phyloP scores from a whole-genome alignment of 306 rosid species.

The Dalbergia oliveri region DNA sequence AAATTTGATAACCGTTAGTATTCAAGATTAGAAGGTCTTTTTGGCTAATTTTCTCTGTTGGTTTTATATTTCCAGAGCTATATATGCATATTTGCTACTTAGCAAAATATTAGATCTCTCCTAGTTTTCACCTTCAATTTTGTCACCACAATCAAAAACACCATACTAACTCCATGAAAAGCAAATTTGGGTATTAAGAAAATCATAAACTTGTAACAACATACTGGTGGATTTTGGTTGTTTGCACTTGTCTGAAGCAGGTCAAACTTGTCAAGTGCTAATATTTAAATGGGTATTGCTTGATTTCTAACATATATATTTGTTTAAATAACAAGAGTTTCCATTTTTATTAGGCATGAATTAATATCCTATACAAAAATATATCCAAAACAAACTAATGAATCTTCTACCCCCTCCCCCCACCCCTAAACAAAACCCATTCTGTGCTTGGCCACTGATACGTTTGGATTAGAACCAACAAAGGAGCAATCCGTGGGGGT shows the following conservation, averaged over 20 bases:
- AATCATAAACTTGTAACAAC: conserved; percentile 1
- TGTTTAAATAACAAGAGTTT: conserved; percentile 6
- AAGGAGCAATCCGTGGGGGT: neutral
- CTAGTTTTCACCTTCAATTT: conserved; percentile 21
- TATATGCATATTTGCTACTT: conserved; percentile 17
- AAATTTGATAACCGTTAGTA: conserved; percentile 15
- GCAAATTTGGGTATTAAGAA: neutral
- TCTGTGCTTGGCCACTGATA: conserved; percentile 32
- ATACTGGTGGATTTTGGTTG: neutral
- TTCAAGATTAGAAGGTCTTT: neutral
- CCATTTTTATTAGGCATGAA: neutral
- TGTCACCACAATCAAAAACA: neutral
- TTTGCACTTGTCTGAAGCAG: conserved; percentile 15
- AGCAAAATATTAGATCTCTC: conserved; percentile 6
- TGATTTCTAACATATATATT: neutral
- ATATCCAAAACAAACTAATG: neutral
- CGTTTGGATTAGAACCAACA: conserved; percentile 1
- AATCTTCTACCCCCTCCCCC: neutral
- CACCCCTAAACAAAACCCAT: neutral
- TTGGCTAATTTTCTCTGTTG: neutral
- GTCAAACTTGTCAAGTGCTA: conserved; percentile 19
- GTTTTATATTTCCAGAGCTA: neutral
- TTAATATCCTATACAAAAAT: neutral
- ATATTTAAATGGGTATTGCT: neutral
- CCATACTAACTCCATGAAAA: conserved; percentile 15